These are phyloP conservation scores for Pleurotus salmoneostramineus DNA, from an alignment of 768 basidiomycete species.

Conservation along the genomic window DNA sequence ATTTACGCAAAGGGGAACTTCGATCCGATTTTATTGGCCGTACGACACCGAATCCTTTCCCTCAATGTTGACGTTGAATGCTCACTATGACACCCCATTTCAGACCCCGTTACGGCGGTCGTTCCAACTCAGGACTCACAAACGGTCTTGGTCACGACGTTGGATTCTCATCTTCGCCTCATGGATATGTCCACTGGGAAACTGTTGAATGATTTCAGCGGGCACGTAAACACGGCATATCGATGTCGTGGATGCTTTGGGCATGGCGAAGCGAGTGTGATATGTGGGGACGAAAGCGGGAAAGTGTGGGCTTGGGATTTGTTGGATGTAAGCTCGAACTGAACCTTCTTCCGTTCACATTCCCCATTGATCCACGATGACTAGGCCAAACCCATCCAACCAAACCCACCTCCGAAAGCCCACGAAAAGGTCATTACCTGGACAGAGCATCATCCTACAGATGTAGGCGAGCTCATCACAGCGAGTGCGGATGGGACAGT, in stretches of 20 bases:
- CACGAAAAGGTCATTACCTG: constrained; percentile 88
- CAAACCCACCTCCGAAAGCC: constrained; percentile 70
- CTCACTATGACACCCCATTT: constrained; percentile 6
- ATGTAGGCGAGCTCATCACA: constrained; percentile 81
- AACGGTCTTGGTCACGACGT: constrained; percentile 76
- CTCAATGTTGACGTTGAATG: background rate
- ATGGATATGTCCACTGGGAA: constrained; percentile 84
- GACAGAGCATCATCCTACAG: constrained; percentile 86
- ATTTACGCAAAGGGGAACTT: constrained; percentile 89
- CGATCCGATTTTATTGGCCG: constrained; percentile 88
- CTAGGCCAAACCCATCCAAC: constrained; percentile 68
- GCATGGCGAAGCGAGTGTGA: constrained; percentile 73
- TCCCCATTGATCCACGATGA: constrained; percentile 2
- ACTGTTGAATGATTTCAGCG: constrained; percentile 79
- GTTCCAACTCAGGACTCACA: constrained; percentile 75
- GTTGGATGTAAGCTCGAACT: constrained; percentile 57
- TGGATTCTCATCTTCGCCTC: constrained; percentile 82
- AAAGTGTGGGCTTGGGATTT: constrained; percentile 91
- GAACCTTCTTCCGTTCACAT: background rate
- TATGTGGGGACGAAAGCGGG: constrained; percentile 91
- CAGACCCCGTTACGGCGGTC: constrained; percentile 87
- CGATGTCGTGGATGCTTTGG: constrained; percentile 81
- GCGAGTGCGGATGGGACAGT: constrained; percentile 89
- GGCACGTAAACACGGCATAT: constrained; percentile 73
- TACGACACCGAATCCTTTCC: constrained; percentile 34